A percentile compares a stretch with the other conserved stretches of the same genome.
phyloP scores from a whole-genome alignment of 2,329 filamentous ascomycete species.

The Sporothrix luriei region DNA sequence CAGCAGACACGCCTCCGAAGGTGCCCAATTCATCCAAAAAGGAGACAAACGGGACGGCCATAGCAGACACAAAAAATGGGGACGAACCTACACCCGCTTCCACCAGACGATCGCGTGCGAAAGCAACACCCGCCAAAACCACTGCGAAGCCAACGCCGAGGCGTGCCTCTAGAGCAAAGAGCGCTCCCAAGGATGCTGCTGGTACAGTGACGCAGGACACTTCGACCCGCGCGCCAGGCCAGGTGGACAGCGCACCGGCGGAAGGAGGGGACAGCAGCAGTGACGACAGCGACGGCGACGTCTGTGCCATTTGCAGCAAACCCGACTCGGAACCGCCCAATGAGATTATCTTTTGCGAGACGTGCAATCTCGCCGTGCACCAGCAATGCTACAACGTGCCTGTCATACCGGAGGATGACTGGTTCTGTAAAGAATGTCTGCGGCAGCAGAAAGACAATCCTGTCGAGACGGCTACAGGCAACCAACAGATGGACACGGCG shows the following conservation, averaged over 20 bases:
- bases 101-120: background rate
- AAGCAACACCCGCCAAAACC: background rate
- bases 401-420: conserved; percentile 63
- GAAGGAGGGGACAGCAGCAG: conserved; percentile 41
- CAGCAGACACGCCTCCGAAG: background rate
- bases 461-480: background rate
- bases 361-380: conserved; percentile 64
- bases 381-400: conserved; percentile 62
- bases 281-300: conserved; percentile 54
- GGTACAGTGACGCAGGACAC: background rate
- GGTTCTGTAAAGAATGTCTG: conserved; percentile 62
- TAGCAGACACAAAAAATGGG: background rate
- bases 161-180: background rate
- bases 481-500: background rate
- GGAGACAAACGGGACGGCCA: background rate
- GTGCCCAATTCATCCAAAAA: background rate
- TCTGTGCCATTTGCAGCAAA: conserved; percentile 60
- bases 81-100: background rate
- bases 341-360: conserved; percentile 66
- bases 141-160: background rate
- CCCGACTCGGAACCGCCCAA: conserved; percentile 61
- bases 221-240: background rate
- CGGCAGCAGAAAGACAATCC: conserved; percentile 33
- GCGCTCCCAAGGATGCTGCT: background rate
- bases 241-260: conserved; percentile 32